These are phyloP conservation scores for Cenchrus fungigraminus DNA, from an alignment of 176 grass and related monocot species.

Conservation along the genomic window DNA sequence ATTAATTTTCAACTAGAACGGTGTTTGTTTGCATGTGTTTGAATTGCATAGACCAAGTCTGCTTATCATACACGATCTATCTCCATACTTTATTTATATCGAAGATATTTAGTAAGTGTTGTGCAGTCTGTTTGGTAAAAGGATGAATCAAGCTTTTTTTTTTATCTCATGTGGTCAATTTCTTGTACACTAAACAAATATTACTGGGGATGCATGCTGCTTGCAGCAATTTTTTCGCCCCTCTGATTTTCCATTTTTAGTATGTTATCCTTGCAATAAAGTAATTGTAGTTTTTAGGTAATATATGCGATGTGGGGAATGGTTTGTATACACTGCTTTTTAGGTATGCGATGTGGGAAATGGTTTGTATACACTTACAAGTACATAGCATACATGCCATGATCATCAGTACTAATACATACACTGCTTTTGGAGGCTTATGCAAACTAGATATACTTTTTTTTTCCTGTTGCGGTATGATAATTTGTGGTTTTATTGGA, in stretches of 20 bases:
- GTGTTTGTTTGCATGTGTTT: not conserved
- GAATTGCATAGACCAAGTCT: not conserved
- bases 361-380: not conserved
- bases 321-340: not conserved
- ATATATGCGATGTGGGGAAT: not conserved
- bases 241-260: not conserved
- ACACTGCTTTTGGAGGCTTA: not conserved
- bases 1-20: not conserved
- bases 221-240: not conserved
- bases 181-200: not conserved
- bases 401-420: not conserved
- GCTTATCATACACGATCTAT: not conserved
- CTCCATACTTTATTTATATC: not conserved
- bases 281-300: not conserved
- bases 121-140: not conserved
- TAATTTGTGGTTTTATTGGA: slow-evolving; percentile 19
- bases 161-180: not conserved
- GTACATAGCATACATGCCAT: not conserved
- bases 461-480: not conserved
- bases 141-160: not conserved
- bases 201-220: not conserved
- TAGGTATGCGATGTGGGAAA: not conserved
- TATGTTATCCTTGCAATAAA: not conserved
- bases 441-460: not conserved
- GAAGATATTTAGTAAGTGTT: not conserved